Conservation (phyloP, 1,284 basidiomycete genomes). For the Entoloma clypeatum region DNA sequence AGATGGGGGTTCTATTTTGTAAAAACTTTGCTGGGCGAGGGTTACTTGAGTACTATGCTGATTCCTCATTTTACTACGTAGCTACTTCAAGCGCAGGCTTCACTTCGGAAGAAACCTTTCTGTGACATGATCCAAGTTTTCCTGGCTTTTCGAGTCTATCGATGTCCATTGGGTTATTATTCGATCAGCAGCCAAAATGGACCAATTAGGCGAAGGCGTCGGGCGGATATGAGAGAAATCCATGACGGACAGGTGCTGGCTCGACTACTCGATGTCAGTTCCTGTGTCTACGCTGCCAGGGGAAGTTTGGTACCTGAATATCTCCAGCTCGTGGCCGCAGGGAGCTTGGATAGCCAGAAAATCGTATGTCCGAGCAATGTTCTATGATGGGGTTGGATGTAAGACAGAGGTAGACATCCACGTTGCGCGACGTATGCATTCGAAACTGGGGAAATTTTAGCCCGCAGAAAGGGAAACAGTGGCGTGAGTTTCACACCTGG, state of each 20-base stretch:
- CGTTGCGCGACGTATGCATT: constrained; percentile 64
- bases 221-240: constrained; percentile 80
- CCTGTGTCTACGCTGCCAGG: constrained; percentile 4
- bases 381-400: constrained; percentile 75
- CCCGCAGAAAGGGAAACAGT: background rate
- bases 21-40: too few relatives aligned
- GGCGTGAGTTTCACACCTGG: constrained; percentile 67
- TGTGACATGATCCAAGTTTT: constrained; percentile 5
- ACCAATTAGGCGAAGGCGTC: constrained; percentile 76
- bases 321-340: constrained; percentile 14
- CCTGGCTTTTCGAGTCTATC: constrained; percentile 5
- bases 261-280: constrained; percentile 14
- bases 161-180: constrained; percentile 13
- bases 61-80: too few relatives aligned
- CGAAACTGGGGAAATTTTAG: constrained; percentile 53
- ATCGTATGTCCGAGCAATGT: constrained; percentile 55
- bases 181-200: constrained; percentile 22
- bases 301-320: constrained; percentile 16
- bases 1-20: too few relatives aligned
- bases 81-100: too few relatives aligned
- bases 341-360: constrained; percentile 52
- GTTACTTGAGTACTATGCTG: too few relatives aligned
- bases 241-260: constrained; percentile 48
- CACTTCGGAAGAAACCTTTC: constrained; percentile 11
- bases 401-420: constrained; percentile 62